These are phyloP conservation scores for Lactarius hengduanensis DNA, from an alignment of 768 basidiomycete genomes.

Conservation along the genomic window DNA sequence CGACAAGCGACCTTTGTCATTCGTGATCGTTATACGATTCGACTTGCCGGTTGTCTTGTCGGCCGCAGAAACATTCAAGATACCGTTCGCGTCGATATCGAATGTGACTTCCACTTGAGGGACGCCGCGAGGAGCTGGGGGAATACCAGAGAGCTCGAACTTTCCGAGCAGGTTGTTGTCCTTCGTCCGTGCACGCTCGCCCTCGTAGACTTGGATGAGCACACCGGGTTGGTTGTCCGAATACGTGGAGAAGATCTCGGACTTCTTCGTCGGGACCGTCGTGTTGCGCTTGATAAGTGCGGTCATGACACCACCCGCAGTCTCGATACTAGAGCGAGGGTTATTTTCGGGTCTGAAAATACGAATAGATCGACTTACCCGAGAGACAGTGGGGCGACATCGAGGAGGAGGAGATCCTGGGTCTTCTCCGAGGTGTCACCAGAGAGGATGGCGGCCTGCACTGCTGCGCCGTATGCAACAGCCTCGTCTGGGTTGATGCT, in stretches of 20 bases:
- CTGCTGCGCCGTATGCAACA: conserved; percentile 97
- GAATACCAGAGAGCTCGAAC: conserved; percentile 96
- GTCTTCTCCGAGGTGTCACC: conserved; percentile 99
- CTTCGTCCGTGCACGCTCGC: conserved; percentile 97
- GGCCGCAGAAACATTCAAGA: conserved; percentile 90
- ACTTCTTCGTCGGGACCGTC: conserved; percentile 97
- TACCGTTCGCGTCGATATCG: conserved; percentile 97
- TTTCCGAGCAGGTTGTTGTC: conserved; percentile 99
- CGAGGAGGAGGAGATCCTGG: conserved; percentile 92
- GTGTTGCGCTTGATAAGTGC: conserved; percentile 98
- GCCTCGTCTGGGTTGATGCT: conserved; percentile 99
- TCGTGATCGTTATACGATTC: conserved; percentile 90
- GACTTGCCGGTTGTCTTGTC: conserved; percentile 99
- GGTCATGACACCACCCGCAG: conserved; percentile 99
- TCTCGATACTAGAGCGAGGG: conserved; percentile 69
- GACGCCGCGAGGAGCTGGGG: conserved; percentile 95
- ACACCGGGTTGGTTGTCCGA: conserved; percentile 99
- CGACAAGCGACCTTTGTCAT: conserved; percentile 95
- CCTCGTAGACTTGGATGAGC: conserved; percentile 97
- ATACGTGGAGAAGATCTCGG: conserved; percentile 98
- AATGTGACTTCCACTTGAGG: conserved; percentile 98
- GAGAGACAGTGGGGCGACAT: conserved; percentile 85
- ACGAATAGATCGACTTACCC: conserved; percentile 34
- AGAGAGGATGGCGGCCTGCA: conserved; percentile 96
- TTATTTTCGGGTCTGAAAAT: conserved; percentile 34